These are phyloP conservation scores for Crucihimalaya himalaica DNA, from an alignment of 345 rosid genomes.

Conservation along the genomic window DNA sequence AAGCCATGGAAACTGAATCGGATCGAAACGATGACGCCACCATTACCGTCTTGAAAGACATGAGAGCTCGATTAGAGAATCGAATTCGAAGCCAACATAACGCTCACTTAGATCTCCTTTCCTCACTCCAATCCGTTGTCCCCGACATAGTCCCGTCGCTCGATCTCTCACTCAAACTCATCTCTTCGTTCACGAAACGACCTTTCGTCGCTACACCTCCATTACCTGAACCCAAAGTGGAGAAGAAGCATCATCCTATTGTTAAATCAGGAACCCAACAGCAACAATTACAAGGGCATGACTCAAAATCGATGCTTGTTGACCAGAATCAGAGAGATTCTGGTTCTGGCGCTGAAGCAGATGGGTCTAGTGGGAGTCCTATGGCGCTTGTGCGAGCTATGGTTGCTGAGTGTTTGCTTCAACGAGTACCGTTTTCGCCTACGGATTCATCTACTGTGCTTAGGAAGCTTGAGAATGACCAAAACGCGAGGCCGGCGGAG, in stretches of 20 bases:
- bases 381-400: slow-evolving; percentile 69
- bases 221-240: slow-evolving; percentile 57
- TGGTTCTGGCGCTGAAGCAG: slow-evolving; percentile 24
- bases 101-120: slow-evolving; percentile 64
- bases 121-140: slow-evolving; percentile 65
- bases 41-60: slow-evolving; percentile 52
- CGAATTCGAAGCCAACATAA: slow-evolving; percentile 62
- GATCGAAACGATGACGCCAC: slow-evolving; percentile 46
- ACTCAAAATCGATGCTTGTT: slow-evolving; percentile 28
- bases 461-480: slow-evolving; percentile 90
- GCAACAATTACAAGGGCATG: slow-evolving; percentile 17
- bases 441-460: slow-evolving; percentile 79
- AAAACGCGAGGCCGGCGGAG: slow-evolving; percentile 63
- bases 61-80: slow-evolving; percentile 66
- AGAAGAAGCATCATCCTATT: slow-evolving; percentile 30
- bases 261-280: slow-evolving; percentile 22
- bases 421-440: slow-evolving; percentile 71
- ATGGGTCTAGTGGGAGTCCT: slow-evolving; percentile 59
- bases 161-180: slow-evolving; percentile 71
- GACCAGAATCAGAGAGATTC: slow-evolving; percentile 34
- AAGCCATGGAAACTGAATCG: slow-evolving; percentile 47
- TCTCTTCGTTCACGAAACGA: slow-evolving; percentile 71
- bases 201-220: slow-evolving; percentile 69
- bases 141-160: slow-evolving; percentile 72
- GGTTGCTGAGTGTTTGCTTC: slow-evolving; percentile 89